A percentile compares a stretch with the other conserved stretches of the same genome.
Evolutionary conservation across 1,139 yeast species (phyloP).

Genomic region (Geotrichum aggregatum): DNA sequence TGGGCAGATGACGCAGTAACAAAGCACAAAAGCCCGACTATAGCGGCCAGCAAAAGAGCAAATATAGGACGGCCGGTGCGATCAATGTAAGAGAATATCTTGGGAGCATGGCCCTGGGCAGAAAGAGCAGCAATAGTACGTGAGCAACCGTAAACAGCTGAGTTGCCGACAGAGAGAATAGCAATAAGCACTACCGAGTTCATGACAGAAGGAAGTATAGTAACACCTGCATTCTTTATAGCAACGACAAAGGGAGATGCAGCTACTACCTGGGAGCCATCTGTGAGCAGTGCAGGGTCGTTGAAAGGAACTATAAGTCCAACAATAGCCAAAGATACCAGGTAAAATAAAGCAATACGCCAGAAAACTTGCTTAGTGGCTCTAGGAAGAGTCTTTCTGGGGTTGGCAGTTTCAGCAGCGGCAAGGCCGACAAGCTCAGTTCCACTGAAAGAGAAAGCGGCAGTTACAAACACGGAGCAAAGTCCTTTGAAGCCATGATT

Average conservation of each 20-base stretch:
- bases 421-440: constrained; percentile 77
- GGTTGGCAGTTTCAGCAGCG: constrained; percentile 76
- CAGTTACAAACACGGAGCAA: constrained; percentile 70
- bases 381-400: constrained; percentile 58
- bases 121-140: constrained; percentile 80
- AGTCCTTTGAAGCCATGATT: constrained; percentile 72
- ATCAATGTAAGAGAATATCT: constrained; percentile 66
- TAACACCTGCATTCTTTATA: constrained; percentile 53
- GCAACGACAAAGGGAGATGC: constrained; percentile 78
- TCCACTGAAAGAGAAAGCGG: constrained; percentile 84
- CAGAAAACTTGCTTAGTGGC: constrained; percentile 69
- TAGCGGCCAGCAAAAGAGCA: constrained; percentile 55
- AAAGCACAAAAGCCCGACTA: constrained; percentile 66
- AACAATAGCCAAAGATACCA: constrained; percentile 54
- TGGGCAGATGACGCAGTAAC: constrained; percentile 62
- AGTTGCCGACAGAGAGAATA: constrained; percentile 70
- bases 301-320: constrained; percentile 64
- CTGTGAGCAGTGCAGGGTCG: constrained; percentile 48
- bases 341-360: constrained; percentile 65
- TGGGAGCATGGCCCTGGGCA: constrained; percentile 77
- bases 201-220: constrained; percentile 63
- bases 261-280: constrained; percentile 48
- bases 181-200: constrained; percentile 69
- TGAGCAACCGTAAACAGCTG: constrained; percentile 72
- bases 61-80: constrained; percentile 68